Conservation (phyloP, 495 filamentous ascomycete species). For the Tuber brumale region DNA sequence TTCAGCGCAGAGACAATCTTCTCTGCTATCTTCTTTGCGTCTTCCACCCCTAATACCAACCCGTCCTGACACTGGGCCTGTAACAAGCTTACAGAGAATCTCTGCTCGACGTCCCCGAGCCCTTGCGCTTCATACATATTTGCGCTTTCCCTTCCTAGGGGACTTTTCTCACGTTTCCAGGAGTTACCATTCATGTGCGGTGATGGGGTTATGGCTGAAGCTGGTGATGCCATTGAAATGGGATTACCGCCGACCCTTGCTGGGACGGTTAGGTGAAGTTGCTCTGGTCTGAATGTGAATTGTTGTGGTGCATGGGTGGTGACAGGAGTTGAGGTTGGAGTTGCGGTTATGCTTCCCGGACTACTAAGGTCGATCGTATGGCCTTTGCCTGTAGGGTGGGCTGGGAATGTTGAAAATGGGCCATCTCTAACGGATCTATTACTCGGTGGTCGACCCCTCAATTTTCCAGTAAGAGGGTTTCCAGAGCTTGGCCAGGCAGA, state of each 20-base stretch:
- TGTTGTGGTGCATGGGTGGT: conserved; percentile 35
- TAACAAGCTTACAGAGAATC: conserved; percentile 28
- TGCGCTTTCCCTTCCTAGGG: conserved; percentile 17
- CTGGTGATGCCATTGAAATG: conserved; percentile 37
- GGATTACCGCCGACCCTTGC: conserved; percentile 15
- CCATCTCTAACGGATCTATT: conserved; percentile 67
- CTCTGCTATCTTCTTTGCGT: conserved; percentile 34
- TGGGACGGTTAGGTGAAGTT: conserved; percentile 38
- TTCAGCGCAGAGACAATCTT: conserved; percentile 30
- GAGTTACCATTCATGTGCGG: conserved; percentile 33
- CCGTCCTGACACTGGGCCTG: conserved; percentile 22
- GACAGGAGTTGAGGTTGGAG: conserved; percentile 36
- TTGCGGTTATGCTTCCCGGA: conserved; percentile 31
- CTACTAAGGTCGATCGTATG: conserved; percentile 30
- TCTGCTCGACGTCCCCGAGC: conserved; percentile 30
- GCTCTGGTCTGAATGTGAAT: conserved; percentile 34
- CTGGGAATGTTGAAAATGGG: conserved; percentile 82
- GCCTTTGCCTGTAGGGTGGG: conserved; percentile 51
- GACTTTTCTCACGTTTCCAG: conserved; percentile 33
- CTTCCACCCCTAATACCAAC: conserved; percentile 18
- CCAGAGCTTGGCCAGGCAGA: conserved; percentile 82
- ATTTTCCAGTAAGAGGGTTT: conserved; percentile 61
- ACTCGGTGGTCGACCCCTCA: conserved; percentile 77
- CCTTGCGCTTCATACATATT: conserved; percentile 13
- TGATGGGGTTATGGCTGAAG: conserved; percentile 27